These are phyloP conservation scores for Volvox carteri DNA, from an alignment of 163 green algal species.

Conservation along the genomic window DNA sequence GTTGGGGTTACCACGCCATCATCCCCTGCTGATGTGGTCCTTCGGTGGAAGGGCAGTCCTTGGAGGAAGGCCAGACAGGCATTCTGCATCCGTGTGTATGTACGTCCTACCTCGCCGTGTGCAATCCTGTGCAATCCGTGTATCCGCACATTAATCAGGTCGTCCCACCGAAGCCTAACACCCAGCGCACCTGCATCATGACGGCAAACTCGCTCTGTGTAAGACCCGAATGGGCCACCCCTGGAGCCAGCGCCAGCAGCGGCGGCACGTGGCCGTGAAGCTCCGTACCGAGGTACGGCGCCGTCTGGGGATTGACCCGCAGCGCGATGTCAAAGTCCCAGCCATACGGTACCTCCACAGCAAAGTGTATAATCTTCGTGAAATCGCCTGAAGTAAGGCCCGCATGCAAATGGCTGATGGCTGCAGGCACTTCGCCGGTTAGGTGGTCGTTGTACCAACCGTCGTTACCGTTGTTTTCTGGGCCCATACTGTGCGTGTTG, in stretches of 20 bases:
- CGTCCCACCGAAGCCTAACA: no score
- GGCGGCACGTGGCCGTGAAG: slow-evolving; percentile 13
- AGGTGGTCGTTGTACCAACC: slow-evolving; percentile 43
- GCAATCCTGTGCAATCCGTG: no score
- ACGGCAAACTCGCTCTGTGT: background rate
- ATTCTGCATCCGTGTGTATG: no score
- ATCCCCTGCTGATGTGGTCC: no score
- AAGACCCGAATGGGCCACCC: background rate
- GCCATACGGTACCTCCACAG: slow-evolving; percentile 30
- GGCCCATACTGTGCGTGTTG: slow-evolving; percentile 35
- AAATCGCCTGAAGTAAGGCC: slow-evolving; percentile 22
- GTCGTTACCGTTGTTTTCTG: slow-evolving; percentile 12
- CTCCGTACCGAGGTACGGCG: slow-evolving; percentile 42
- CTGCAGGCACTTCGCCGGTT: background rate
- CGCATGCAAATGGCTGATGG: slow-evolving; percentile 32
- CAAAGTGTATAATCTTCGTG: slow-evolving; percentile 42
- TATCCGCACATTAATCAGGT: no score
- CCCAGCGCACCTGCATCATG: slow-evolving; percentile 32
- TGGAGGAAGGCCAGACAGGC: no score
- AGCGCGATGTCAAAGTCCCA: slow-evolving; percentile 42
- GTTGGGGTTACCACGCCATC: no score
- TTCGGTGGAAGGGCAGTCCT: no score
- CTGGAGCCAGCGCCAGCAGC: slow-evolving; percentile 43
- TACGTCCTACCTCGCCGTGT: no score
- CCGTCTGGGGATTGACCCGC: background rate